Conservation (phyloP, 2,329 filamentous ascomycete species). For the Tolypocladium tundrense region DNA sequence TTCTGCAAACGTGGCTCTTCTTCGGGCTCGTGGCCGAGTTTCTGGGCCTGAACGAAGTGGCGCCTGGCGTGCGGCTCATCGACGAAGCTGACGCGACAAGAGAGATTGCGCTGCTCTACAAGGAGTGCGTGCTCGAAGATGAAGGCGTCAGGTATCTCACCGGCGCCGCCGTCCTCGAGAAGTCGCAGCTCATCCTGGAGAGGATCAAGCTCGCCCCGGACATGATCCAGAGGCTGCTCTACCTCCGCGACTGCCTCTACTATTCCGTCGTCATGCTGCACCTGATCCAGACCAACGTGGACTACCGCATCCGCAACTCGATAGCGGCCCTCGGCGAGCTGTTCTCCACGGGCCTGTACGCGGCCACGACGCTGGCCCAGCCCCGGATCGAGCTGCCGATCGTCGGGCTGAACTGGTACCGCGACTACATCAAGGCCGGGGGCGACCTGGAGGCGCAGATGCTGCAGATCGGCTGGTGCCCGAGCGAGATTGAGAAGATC, state of each 20-base stretch:
- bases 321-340: slow-evolving; percentile 18
- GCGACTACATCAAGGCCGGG: slow-evolving; percentile 7
- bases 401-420: slow-evolving; percentile 9
- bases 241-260: slow-evolving; percentile 11
- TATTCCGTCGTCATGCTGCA: slow-evolving; percentile 8
- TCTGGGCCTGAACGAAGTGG: slow-evolving; percentile 13
- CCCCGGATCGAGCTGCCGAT: slow-evolving; percentile 6
- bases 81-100: slow-evolving; percentile 1
- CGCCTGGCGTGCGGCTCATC: slow-evolving; percentile 5
- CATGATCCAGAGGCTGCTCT: slow-evolving; percentile 5
- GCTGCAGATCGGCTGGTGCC: slow-evolving; percentile 19
- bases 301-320: slow-evolving; percentile 13
- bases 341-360: slow-evolving; percentile 7
- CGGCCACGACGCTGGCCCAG: background rate
- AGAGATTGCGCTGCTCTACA: slow-evolving; percentile 8
- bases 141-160: slow-evolving; percentile 1
- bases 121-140: slow-evolving; percentile 2
- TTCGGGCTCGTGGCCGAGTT: slow-evolving; percentile 21
- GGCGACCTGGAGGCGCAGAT: slow-evolving; percentile 13
- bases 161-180: slow-evolving; percentile 1
- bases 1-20: slow-evolving; percentile 23
- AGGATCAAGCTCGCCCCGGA: slow-evolving; percentile 5
- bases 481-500: slow-evolving; percentile 18
- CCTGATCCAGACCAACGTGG: slow-evolving; percentile 9
- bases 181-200: slow-evolving; percentile 1